These are phyloP conservation scores for Arctium lappa DNA, from an alignment of 129 eudicot species.

Conservation along the genomic window DNA sequence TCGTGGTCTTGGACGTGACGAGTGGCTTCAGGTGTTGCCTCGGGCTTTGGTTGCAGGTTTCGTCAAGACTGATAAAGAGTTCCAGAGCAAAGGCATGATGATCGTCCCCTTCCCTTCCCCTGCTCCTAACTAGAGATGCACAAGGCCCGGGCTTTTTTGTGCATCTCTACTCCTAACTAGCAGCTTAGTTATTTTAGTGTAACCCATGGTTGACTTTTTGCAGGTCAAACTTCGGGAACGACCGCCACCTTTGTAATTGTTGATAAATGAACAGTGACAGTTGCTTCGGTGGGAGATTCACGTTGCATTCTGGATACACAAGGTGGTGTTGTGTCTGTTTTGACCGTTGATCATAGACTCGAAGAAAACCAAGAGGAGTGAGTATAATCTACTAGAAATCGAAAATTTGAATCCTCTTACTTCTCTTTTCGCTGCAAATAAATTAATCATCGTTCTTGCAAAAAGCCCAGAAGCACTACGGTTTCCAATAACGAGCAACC, in stretches of 20 bases:
- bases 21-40: slow-evolving; percentile 94
- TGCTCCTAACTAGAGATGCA: neutral
- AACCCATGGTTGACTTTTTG: slow-evolving; percentile 15
- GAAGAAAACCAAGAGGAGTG: slow-evolving; percentile 92
- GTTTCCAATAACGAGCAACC: neutral
- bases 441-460: neutral
- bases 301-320: slow-evolving; percentile 86
- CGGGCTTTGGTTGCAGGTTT: slow-evolving; percentile 94
- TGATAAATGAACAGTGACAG: slow-evolving; percentile 91
- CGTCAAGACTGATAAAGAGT: slow-evolving; percentile 89
- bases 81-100: slow-evolving; percentile 73
- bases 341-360: slow-evolving; percentile 93
- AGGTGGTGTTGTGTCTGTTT: slow-evolving; percentile 59
- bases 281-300: slow-evolving; percentile 95
- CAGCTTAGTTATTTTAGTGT: neutral
- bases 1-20: slow-evolving; percentile 80
- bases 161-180: neutral
- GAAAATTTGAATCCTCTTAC: neutral
- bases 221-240: slow-evolving; percentile 91
- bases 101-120: neutral
- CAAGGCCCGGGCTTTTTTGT: neutral
- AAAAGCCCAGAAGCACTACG: neutral
- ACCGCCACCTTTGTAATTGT: slow-evolving; percentile 89
- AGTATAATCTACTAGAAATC: slow-evolving; percentile 20
- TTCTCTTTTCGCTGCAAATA: neutral